Conservation (phyloP, 257 asterid species). For the Henckelia pumila region DNA sequence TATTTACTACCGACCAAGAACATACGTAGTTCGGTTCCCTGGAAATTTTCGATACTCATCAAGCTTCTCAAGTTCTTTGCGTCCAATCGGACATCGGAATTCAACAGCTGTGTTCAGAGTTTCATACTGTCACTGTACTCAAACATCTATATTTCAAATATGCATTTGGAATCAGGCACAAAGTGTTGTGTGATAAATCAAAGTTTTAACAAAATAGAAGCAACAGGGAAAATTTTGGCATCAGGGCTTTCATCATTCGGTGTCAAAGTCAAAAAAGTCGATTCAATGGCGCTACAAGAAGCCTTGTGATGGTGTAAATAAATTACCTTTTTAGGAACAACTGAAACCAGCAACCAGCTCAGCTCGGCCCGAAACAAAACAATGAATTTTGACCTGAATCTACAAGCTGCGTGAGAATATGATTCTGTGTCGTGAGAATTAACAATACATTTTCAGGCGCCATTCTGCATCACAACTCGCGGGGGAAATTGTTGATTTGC, state of each 20-base stretch:
- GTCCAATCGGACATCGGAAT: not conserved
- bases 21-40: not conserved
- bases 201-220: slow-evolving; percentile 19
- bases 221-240: slow-evolving; percentile 22
- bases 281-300: slow-evolving; percentile 29
- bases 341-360: slow-evolving; percentile 19
- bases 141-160: slow-evolving; percentile 27
- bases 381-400: slow-evolving; percentile 27
- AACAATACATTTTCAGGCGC: slow-evolving; percentile 9
- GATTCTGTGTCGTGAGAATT: slow-evolving; percentile 24
- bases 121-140: not conserved
- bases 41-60: not conserved
- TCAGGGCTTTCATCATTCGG: slow-evolving; percentile 28
- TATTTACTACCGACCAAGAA: not conserved
- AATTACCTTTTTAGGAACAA: slow-evolving; percentile 32
- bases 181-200: slow-evolving; percentile 22
- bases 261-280: slow-evolving; percentile 36
- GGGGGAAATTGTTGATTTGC: slow-evolving; percentile 84
- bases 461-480: slow-evolving; percentile 43
- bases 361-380: slow-evolving; percentile 26
- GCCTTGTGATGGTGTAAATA: slow-evolving; percentile 46
- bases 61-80: not conserved
- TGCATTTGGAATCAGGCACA: slow-evolving; percentile 21
- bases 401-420: slow-evolving; percentile 26
- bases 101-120: not conserved